Conservation (phyloP, 2,329 filamentous ascomycete genomes). For the Iodosphaeria phyllophila region DNA sequence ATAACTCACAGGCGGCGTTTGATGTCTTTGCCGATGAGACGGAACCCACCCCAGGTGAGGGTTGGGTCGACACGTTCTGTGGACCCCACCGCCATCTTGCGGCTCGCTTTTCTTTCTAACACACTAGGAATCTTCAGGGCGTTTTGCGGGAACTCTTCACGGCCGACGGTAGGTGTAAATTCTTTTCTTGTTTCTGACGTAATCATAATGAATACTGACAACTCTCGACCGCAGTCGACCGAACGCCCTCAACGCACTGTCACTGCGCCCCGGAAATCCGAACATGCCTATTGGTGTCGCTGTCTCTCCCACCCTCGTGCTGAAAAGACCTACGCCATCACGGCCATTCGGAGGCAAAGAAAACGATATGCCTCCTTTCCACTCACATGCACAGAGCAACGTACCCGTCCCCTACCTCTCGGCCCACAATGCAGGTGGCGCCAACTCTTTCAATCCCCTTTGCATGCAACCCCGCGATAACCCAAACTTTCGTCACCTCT, state of each 20-base stretch:
- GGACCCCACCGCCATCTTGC: constrained; percentile 4
- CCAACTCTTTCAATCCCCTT: constrained; percentile 15
- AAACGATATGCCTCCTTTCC: constrained; percentile 11
- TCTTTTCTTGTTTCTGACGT: constrained; percentile 14
- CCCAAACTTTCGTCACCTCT: constrained; percentile 10
- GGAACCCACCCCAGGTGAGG: constrained; percentile 7
- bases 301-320: constrained; percentile 9
- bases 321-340: constrained; percentile 9
- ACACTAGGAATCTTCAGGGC: too few species aligned
- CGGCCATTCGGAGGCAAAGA: constrained; percentile 12
- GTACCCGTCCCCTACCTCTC: constrained; percentile 13
- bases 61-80: constrained; percentile 9
- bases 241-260: constrained; percentile 17
- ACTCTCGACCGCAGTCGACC: too few species aligned
- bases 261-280: constrained; percentile 17
- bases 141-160: too few species aligned
- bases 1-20: constrained; percentile 4
- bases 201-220: too few species aligned
- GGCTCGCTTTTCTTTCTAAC: too few species aligned
- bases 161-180: too few species aligned
- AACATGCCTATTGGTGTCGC: constrained; percentile 16
- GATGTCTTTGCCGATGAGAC: constrained; percentile 5
- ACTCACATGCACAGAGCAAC: constrained; percentile 7
- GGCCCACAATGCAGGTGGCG: constrained; percentile 8
- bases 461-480: constrained; percentile 13